phyloP scores from a whole-genome alignment of 2,329 filamentous ascomycete species.

The Aureobasidium zeae region DNA sequence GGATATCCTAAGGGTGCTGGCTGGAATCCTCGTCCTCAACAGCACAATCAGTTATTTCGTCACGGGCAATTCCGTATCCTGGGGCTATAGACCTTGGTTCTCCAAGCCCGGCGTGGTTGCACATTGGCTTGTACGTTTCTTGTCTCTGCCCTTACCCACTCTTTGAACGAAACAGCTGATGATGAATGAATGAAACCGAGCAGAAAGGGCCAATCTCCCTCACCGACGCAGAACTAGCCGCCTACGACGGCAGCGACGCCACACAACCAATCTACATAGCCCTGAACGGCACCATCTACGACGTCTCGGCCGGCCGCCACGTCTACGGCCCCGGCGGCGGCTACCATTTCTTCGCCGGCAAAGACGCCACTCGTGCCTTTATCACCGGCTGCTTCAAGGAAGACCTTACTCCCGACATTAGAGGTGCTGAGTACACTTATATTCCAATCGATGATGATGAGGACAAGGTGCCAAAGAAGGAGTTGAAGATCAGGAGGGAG shows the following conservation, averaged over 20 bases:
- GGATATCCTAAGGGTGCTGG: conserved; percentile 29
- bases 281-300: conserved; percentile 79
- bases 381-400: conserved; percentile 87
- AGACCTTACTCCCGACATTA: conserved; percentile 74
- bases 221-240: conserved; percentile 62
- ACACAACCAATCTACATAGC: conserved; percentile 77
- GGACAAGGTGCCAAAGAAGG: conserved; percentile 23
- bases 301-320: conserved; percentile 55
- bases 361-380: conserved; percentile 78
- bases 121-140: conserved; percentile 47
- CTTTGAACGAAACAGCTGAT: background rate
- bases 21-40: conserved; percentile 29
- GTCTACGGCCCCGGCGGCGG: conserved; percentile 61
- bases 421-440: conserved; percentile 81
- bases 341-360: conserved; percentile 79
- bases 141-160: background rate
- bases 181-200: background rate
- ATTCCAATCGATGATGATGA: conserved; percentile 46
- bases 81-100: conserved; percentile 58
- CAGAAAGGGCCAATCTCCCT: conserved; percentile 54
- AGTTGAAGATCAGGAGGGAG: conserved; percentile 45
- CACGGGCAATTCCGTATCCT: conserved; percentile 48
- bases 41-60: conserved; percentile 32
- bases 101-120: conserved; percentile 51
- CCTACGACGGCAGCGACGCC: conserved; percentile 69